Evolutionary conservation across 1,284 basidiomycete genomes (phyloP).

Genomic region (Farysia itapuensis): DNA sequence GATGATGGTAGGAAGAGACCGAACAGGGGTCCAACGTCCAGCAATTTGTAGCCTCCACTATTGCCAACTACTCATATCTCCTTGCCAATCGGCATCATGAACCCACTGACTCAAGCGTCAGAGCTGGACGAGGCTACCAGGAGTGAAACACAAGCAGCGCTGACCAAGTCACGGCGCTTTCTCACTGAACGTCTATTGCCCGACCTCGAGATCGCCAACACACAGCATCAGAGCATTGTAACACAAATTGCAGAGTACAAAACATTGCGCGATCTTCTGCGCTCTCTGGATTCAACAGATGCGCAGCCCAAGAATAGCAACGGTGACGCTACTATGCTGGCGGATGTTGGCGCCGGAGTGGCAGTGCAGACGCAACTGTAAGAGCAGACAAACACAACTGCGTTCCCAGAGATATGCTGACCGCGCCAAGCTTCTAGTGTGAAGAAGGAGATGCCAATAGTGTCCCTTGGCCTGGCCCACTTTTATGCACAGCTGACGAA

Average conservation of each 20-base stretch:
- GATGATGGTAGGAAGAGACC: no score
- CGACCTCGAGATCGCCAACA: constrained; percentile 28
- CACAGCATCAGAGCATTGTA: constrained; percentile 15
- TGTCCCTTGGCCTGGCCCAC: constrained; percentile 28
- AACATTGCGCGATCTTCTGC: constrained; percentile 16
- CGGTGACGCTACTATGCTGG: constrained; percentile 4
- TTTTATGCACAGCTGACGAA: constrained; percentile 34
- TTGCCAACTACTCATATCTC: no score
- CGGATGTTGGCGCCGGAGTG: constrained; percentile 20
- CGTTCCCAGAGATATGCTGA: no score
- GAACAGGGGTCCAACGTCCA: no score
- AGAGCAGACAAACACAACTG: neutral
- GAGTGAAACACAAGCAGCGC: constrained; percentile 23
- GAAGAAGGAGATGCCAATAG: constrained; percentile 21
- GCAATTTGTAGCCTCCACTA: no score
- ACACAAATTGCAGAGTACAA: constrained; percentile 28
- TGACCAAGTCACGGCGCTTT: constrained; percentile 26
- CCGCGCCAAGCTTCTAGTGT: no score
- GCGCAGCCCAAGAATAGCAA: neutral
- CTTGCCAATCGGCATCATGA: no score
- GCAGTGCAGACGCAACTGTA: constrained; percentile 15
- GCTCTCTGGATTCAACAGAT: constrained; percentile 19
- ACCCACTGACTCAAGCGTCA: no score
- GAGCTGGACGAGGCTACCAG: constrained; percentile 25
- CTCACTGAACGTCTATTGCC: constrained; percentile 27